Evolutionary conservation across 768 basidiomycete species (phyloP).

Genomic region (Boletus patriciae): DNA sequence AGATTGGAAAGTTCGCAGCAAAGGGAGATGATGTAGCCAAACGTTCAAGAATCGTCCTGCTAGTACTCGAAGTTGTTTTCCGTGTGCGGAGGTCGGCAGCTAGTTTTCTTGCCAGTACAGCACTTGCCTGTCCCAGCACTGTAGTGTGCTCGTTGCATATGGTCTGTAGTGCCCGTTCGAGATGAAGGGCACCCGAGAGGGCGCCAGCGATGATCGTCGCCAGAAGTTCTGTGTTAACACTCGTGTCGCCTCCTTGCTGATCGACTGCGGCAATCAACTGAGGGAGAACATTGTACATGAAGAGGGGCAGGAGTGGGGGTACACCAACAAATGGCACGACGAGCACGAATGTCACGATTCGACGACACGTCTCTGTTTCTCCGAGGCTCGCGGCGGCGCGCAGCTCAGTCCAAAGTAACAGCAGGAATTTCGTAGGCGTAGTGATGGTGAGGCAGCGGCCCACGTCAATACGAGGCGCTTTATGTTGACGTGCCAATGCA

Average conservation of each 20-base stretch:
- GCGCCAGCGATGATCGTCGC: conserved; percentile 64
- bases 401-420: conserved; percentile 69
- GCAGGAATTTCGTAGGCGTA: conserved; percentile 61
- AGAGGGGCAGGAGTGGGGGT: conserved; percentile 72
- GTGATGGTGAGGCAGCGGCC: conserved; percentile 60
- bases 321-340: conserved; percentile 55
- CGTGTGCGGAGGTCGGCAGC: conserved; percentile 58
- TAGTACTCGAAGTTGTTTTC: conserved; percentile 49
- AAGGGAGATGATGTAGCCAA: conserved; percentile 63
- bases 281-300: conserved; percentile 68
- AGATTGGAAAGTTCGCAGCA: conserved; percentile 72
- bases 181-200: conserved; percentile 64
- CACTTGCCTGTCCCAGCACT: conserved; percentile 61
- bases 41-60: conserved; percentile 55
- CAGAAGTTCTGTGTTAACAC: conserved; percentile 59
- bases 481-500: conserved; percentile 56
- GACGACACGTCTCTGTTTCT: conserved; percentile 60
- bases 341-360: conserved; percentile 67
- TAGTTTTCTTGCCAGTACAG: conserved; percentile 64
- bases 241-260: conserved; percentile 50
- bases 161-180: conserved; percentile 66
- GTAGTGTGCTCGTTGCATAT: conserved; percentile 49
- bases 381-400: conserved; percentile 51
- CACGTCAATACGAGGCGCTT: conserved; percentile 64
- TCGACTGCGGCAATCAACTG: conserved; percentile 56